Evolutionary conservation across 495 filamentous ascomycete genomes (phyloP).

Genomic region (Neurospora sp.): DNA sequence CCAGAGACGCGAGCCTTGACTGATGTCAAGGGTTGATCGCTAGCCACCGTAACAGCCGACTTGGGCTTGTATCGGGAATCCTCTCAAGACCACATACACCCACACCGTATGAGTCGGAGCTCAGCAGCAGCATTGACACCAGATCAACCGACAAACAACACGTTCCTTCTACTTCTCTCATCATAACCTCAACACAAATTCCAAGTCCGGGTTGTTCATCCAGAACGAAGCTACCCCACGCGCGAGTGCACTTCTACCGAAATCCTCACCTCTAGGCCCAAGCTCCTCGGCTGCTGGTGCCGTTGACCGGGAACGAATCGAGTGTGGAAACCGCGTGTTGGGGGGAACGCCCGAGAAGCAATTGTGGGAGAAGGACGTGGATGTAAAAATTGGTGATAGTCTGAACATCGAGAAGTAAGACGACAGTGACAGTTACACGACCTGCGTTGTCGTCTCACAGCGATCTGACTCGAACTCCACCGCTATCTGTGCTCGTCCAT

Average conservation of each 20-base stretch:
- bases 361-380: not conserved
- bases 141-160: not conserved
- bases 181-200: not conserved
- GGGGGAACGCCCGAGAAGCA: not conserved
- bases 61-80: slow-evolving; percentile 19
- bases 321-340: not conserved
- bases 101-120: slow-evolving; percentile 11
- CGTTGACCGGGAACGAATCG: not conserved
- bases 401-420: not conserved
- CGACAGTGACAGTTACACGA: not conserved
- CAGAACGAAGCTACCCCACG: not conserved
- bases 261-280: not conserved
- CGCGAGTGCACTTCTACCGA: not conserved
- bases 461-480: not conserved
- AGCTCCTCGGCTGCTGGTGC: not conserved
- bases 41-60: slow-evolving; percentile 5
- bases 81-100: slow-evolving; percentile 6
- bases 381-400: not conserved
- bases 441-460: not conserved
- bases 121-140: slow-evolving; percentile 10
- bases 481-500: not conserved
- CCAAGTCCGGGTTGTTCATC: not conserved
- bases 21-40: not conserved
- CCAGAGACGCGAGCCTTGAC: not conserved
- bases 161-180: not conserved